Evolutionary conservation across 345 rosid genomes (phyloP).

Genomic region (Citrus reticulata): DNA sequence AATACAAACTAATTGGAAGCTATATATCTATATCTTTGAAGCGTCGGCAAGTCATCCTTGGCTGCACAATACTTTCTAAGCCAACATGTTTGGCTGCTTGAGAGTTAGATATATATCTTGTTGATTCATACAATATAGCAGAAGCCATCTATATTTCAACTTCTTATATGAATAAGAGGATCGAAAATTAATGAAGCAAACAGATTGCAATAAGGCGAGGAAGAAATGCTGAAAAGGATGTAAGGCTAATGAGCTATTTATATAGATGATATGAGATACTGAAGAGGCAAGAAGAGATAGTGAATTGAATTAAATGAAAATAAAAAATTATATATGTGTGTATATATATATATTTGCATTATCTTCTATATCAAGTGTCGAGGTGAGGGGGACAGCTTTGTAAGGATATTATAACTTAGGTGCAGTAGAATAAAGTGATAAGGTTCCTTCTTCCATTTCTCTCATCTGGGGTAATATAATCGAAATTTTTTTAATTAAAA

Average conservation of each 20-base stretch:
- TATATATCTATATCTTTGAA: neutral
- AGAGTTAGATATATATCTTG: neutral
- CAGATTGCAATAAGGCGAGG: neutral
- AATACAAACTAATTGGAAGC: too few species aligned
- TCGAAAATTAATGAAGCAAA: neutral
- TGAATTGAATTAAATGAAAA: neutral
- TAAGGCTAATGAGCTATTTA: neutral
- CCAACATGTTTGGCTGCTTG: conserved; percentile 29
- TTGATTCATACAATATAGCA: neutral
- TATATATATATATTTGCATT: neutral
- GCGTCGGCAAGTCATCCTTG: conserved; percentile 64
- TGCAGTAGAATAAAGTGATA: conserved; percentile 11
- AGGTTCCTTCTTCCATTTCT: conserved; percentile 4
- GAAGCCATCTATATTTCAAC: neutral
- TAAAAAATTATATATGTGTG: neutral
- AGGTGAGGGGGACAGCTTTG: conserved; percentile 9
- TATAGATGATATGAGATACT: conserved; percentile 2
- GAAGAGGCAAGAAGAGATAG: neutral
- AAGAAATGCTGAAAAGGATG: neutral
- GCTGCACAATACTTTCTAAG: conserved; percentile 37
- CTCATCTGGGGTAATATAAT: neutral
- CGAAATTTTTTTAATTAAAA: too few species aligned
- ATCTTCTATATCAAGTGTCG: conserved; percentile 11
- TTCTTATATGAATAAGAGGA: neutral
- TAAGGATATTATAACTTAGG: conserved; percentile 1